Evolutionary conservation across 495 filamentous ascomycete genomes (phyloP).

Genomic region (Penicillium bovifimosum): DNA sequence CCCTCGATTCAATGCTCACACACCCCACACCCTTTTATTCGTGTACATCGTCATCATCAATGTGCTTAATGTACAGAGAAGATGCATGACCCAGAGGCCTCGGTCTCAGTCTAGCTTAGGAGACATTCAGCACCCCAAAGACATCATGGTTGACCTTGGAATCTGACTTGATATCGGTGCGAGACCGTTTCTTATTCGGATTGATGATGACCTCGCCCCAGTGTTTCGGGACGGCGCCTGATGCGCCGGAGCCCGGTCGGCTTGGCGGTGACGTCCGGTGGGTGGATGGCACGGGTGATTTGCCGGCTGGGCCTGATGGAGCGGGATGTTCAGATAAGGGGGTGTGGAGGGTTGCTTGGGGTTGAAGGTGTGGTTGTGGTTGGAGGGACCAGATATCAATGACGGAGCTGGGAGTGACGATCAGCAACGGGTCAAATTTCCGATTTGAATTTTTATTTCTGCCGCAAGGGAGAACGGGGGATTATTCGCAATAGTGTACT

Average conservation of each 20-base stretch:
- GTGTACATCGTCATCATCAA: conserved; percentile 16
- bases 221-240: conserved; percentile 36
- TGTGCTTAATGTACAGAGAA: background rate
- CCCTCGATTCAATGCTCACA: background rate
- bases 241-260: conserved; percentile 17
- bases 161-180: conserved; percentile 24
- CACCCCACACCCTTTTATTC: background rate
- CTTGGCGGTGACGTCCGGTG: conserved; percentile 14
- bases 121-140: conserved; percentile 44
- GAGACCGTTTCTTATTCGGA: conserved; percentile 35
- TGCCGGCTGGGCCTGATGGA: conserved; percentile 18
- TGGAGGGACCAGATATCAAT: conserved; percentile 48
- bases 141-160: conserved; percentile 29
- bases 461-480: background rate
- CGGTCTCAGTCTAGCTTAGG: conserved; percentile 8
- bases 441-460: background rate
- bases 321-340: conserved; percentile 29
- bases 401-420: conserved; percentile 29
- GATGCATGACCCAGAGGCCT: background rate
- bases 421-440: background rate
- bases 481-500: conserved; percentile 11
- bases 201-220: conserved; percentile 47
- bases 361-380: conserved; percentile 45
- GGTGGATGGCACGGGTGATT: conserved; percentile 18
- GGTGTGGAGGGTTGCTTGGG: conserved; percentile 39